Evolutionary conservation across 768 basidiomycete genomes (phyloP).

Genomic region (Sarcomyxa edulis): DNA sequence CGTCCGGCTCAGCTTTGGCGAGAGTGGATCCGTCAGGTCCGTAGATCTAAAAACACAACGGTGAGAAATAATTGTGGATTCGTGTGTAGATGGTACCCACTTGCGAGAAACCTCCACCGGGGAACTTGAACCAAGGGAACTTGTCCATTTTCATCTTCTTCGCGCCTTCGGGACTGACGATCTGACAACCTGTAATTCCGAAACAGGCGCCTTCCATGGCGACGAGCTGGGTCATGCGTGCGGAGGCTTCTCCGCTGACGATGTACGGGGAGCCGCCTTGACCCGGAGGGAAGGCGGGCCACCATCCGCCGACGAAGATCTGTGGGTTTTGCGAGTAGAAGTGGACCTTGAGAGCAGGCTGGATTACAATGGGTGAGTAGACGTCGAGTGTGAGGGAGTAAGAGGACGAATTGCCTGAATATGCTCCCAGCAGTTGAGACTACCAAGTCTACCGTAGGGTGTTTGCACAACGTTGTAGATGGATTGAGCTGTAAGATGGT

Average conservation of each 20-base stretch:
- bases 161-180: constrained; percentile 20
- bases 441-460: constrained; percentile 19
- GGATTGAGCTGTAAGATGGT: constrained; percentile 21
- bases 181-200: constrained; percentile 22
- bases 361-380: neutral
- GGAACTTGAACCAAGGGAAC: constrained; percentile 24
- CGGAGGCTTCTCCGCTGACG: constrained; percentile 22
- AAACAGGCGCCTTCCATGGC: constrained; percentile 26
- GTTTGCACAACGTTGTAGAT: constrained; percentile 24
- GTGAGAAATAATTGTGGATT: too few species aligned
- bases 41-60: constrained; percentile 16
- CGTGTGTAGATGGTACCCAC: constrained; percentile 5
- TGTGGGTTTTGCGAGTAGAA: constrained; percentile 25
- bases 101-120: constrained; percentile 20
- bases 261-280: constrained; percentile 22
- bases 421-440: constrained; percentile 25
- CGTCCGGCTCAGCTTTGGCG: constrained; percentile 17
- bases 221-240: constrained; percentile 23
- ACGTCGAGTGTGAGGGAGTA: neutral
- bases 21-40: constrained; percentile 23
- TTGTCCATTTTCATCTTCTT: constrained; percentile 22
- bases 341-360: constrained; percentile 24
- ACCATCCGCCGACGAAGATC: constrained; percentile 25
- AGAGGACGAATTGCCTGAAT: constrained; percentile 14
- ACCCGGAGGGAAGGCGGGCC: constrained; percentile 21